Evolutionary conservation across 306 rosid genomes (phyloP), one percentile per base, ranked within the genome.

Genomic region (Dryas drummondii): DNA sequence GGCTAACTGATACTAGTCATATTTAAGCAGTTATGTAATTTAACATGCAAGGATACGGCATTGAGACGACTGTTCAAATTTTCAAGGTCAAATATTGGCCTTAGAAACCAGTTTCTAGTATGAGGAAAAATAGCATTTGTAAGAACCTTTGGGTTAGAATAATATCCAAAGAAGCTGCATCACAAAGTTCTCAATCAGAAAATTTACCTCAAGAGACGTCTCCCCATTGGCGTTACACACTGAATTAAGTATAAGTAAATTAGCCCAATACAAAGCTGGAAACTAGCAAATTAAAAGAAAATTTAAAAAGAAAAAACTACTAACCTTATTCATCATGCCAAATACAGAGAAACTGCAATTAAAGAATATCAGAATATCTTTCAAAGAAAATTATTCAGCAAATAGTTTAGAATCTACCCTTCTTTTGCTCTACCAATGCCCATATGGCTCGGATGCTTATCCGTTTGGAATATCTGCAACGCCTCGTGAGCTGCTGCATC

Each of bases 401-500:
- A 66, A 52, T 12, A 62, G 70, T 73, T 81, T 67, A 79, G 68
- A n/a, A 74, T 77, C 59, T 83, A 94, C 98, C 97, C 98, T 86
- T 94, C 98, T 87, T 94, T 94, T 66, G 97, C 91, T 84, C 96
- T 86, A 70, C 98, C 98, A 77, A 94, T 94, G 83, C 98, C 98
- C 98, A 94, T 94, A 78, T 91, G 93, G 88, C 98, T 94, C 52
- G 98, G 96, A 84, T 91, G 98, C 87, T 88, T 94, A 87, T 94
- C 98, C 47, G 81, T 86, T 84, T 91, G 98, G 88, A 94, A 94
- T 83, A 94, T 94, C 82, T 94, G 98, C 87, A 94, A 82, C 50
- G 97, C 94, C 87, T 94, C 96, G 74, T 88, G 96, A 83, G 97
- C 93, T 69, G 96, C 84, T 48, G 93, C 88, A 79, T 94, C 98